Conservation (phyloP, 495 filamentous ascomycete genomes). For the Podospora fimiseda region DNA sequence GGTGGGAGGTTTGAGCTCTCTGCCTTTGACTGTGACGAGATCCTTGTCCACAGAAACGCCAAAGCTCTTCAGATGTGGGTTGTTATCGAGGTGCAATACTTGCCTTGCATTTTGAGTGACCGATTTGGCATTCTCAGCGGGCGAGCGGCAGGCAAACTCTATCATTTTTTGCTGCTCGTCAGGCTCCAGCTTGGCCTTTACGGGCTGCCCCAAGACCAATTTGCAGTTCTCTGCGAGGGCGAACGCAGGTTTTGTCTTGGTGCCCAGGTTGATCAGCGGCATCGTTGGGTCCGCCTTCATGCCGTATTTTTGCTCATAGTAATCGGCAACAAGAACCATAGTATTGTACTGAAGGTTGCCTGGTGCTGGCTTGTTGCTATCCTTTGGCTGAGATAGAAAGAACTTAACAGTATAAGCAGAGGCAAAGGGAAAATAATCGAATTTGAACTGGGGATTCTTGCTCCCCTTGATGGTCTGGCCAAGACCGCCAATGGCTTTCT, state of each 20-base stretch:
- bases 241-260: slow-evolving; percentile 50
- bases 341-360: slow-evolving; percentile 18
- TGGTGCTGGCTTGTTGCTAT: slow-evolving; percentile 5
- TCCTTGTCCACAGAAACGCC: slow-evolving; percentile 47
- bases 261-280: slow-evolving; percentile 70
- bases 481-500: slow-evolving; percentile 44
- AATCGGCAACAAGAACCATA: slow-evolving; percentile 28
- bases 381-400: slow-evolving; percentile 10
- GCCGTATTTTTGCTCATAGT: slow-evolving; percentile 32
- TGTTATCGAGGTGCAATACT: slow-evolving; percentile 33
- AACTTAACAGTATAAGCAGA: slow-evolving; percentile 19
- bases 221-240: slow-evolving; percentile 60
- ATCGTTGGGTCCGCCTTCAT: slow-evolving; percentile 24
- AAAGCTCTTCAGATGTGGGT: slow-evolving; percentile 38
- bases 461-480: slow-evolving; percentile 24
- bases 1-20: slow-evolving; percentile 51
- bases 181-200: slow-evolving; percentile 47
- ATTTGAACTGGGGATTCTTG: slow-evolving; percentile 2
- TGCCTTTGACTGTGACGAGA: slow-evolving; percentile 59
- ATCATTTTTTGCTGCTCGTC: slow-evolving; percentile 61
- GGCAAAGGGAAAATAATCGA: background rate
- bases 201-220: slow-evolving; percentile 60
- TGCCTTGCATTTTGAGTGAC: slow-evolving; percentile 52
- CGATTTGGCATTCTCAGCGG: slow-evolving; percentile 57
- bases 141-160: slow-evolving; percentile 59